Evolutionary conservation across 2,329 filamentous ascomycete genomes (phyloP), one percentile per base, ranked within the genome.

Genomic region (Rhynchosporium agropyri): DNA sequence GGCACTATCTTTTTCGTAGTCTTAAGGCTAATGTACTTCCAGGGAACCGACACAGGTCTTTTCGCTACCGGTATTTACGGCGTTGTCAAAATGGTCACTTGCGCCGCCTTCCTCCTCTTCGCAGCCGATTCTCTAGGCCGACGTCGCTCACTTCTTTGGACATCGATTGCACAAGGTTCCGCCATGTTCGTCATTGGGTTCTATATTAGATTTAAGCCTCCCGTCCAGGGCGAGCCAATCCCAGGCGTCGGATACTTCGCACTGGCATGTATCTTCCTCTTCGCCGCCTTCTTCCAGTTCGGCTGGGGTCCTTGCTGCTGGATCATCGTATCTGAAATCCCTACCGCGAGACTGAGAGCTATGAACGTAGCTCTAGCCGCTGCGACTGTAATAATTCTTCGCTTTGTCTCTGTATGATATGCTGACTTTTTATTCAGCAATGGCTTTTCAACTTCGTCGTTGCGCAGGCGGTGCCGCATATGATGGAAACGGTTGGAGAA

Each of bases 401-500:
- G 33, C 33, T 20, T 20, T 20, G 20, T 20, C 20, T 20, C 33
- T 5, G 33, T 10, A 10, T 36, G 33, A 36, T 36, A 36, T 10
- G 9, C 33, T 36, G 33, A 36, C 33, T 36, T 36, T 36, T 36
- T 36, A 36, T 36, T 5, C 9, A 36, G 0, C 87, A 91, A 70
- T 90, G 88, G 88, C 75, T 91, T 4, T 90, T 91, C 75, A 91
- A 91, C 72, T 89, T 91, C 65, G 83, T 90, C 9, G 85, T 91
- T 62, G 88, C 88, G 1, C 78, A 86, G 62, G 85, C 86, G 40
- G 86, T 88, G 3, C 84, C 88, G 1, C 85, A 83, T 53, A 90
- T 91, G 88, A 79, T 90, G 70, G 79, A 79, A 76, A 82, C 77
- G 13, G 79, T 81, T 70, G 79, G 78, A 26, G 66, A 73, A 29